Percentiles rank a stretch among this genome's conserved stretches.
Conservation (phyloP, 176 grass and related monocot genomes). For the Carex kokanica region DNA sequence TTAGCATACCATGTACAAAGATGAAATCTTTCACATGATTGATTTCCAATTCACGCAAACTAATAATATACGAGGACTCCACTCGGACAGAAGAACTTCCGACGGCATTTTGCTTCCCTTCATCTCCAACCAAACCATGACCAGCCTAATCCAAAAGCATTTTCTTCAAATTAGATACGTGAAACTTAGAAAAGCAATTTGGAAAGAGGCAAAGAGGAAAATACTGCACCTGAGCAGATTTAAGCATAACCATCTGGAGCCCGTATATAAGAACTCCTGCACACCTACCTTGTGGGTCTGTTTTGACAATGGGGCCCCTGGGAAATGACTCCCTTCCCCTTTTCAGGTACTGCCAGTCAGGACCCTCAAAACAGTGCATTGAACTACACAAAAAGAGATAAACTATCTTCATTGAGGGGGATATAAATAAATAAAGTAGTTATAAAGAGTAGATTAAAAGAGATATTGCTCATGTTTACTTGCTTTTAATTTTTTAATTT, state of each 20-base stretch:
- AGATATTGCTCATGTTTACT: not conserved
- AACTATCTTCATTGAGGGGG: not conserved
- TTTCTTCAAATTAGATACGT: conserved; percentile 12
- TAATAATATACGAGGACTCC: conserved; percentile 86
- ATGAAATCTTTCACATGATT: conserved; percentile 95
- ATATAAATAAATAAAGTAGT: not conserved
- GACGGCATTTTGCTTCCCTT: conserved; percentile 49
- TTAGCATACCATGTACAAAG: conserved; percentile 87
- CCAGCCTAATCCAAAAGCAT: conserved; percentile 48
- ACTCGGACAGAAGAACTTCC: conserved; percentile 53
- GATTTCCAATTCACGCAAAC: conserved; percentile 63
- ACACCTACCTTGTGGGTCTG: conserved; percentile 81
- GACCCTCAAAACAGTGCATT: conserved; percentile 98
- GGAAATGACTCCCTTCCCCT: conserved; percentile 93
- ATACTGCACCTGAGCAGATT: conserved; percentile 69
- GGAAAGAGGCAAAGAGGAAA: conserved; percentile 22
- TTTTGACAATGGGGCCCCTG: conserved; percentile 75
- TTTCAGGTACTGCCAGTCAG: conserved; percentile 91
- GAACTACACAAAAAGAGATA: conserved; percentile 53
- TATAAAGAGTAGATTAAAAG: not conserved
- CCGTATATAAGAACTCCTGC: conserved; percentile 73
- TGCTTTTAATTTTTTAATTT: not conserved
- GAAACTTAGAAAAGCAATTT: not conserved
- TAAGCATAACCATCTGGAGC: conserved; percentile 77
- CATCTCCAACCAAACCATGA: conserved; percentile 81